Conservation (phyloP, 345 rosid species). For the Mangifera indica region DNA sequence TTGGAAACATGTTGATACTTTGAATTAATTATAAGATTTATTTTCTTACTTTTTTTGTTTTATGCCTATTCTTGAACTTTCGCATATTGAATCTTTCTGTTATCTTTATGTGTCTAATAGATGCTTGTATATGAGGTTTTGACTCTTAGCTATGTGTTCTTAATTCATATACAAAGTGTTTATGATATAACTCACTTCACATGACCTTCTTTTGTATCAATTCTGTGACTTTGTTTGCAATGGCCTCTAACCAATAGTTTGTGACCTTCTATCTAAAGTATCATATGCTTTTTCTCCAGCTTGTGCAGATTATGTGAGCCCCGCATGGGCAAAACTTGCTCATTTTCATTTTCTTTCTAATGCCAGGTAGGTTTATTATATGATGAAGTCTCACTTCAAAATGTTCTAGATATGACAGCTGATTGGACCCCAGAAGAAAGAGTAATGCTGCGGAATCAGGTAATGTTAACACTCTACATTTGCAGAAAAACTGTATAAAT, state of each 20-base stretch:
- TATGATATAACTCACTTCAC: background rate
- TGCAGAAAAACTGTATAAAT: background rate
- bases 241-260: background rate
- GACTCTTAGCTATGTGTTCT: background rate
- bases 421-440: conserved; percentile 97
- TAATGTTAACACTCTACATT: conserved; percentile 23
- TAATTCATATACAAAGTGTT: background rate
- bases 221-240: background rate
- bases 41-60: background rate
- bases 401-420: conserved; percentile 68
- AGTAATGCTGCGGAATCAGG: conserved; percentile 85
- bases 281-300: background rate
- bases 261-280: background rate
- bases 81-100: background rate
- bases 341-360: conserved; percentile 22
- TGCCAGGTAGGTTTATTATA: conserved; percentile 86
- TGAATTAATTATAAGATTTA: background rate
- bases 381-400: conserved; percentile 82
- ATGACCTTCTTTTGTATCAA: background rate
- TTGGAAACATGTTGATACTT: background rate
- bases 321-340: conserved; percentile 9
- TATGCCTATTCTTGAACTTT: background rate
- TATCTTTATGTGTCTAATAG: background rate
- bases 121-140: background rate
- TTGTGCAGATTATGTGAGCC: conserved; percentile 5